Evolutionary conservation across 139 green algal genomes (phyloP).

Genomic region (Pseudopediastrum boryanum): DNA sequence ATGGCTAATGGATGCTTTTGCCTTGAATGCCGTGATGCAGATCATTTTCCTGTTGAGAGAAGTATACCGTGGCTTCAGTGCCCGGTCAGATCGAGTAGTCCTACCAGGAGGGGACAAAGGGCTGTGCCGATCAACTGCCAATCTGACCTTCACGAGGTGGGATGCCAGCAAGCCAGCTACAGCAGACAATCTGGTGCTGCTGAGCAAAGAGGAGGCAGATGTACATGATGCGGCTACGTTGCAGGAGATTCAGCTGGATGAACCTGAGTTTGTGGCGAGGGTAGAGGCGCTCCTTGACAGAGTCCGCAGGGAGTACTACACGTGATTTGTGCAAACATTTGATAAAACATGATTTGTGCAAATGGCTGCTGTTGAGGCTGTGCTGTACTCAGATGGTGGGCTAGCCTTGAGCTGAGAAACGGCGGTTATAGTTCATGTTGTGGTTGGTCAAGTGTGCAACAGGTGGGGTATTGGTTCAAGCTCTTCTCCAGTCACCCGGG

Average conservation of each 20-base stretch:
- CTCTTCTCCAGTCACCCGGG: too few relatives aligned
- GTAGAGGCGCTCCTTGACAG: constrained; percentile 46
- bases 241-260: constrained; percentile 15
- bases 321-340: too few relatives aligned
- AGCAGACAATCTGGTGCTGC: constrained; percentile 91
- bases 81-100: constrained; percentile 25
- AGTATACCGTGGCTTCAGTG: constrained; percentile 70
- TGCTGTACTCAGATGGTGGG: too few relatives aligned
- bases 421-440: too few relatives aligned
- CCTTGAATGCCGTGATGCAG: too few relatives aligned
- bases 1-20: too few relatives aligned
- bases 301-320: constrained; percentile 39
- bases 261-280: constrained; percentile 39
- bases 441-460: too few relatives aligned
- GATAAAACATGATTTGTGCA: too few relatives aligned
- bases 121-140: constrained; percentile 64
- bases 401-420: too few relatives aligned
- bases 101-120: constrained; percentile 64
- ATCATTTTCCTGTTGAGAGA: constrained; percentile 57
- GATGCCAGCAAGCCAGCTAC: constrained; percentile 58
- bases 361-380: too few relatives aligned
- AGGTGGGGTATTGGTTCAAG: too few relatives aligned
- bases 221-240: constrained; percentile 59
- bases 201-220: constrained; percentile 83
- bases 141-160: constrained; percentile 79